Base-by-base conservation (phyloP, 2,329 filamentous ascomycete species). In the Fulvia fulva region DNA sequence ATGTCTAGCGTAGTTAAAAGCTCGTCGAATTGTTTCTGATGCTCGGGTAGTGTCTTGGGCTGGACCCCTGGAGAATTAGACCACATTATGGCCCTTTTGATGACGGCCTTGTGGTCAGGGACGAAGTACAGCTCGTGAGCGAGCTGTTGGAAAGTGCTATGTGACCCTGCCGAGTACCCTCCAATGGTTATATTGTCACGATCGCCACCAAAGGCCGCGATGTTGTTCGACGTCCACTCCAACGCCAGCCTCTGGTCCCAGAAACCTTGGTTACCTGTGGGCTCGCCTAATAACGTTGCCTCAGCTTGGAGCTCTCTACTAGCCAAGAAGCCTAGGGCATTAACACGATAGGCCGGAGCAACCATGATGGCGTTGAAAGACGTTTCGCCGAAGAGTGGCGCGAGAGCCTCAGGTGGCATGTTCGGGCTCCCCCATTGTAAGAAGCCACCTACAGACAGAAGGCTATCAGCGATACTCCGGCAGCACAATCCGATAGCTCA, bases 101-200 rank as follows among this genome's bases (percentile, higher is more conserved):
- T 76, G 44, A 84, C 72, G 0, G 75, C 68, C 47, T 80, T 75
- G 3, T 74, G 67, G 9, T 74, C 72, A 0, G 80, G 75, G 8
- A 73, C 69, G 19, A 79, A 74, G 53, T 76, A 77, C 8, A 84
- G 73, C 63, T 85, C 83, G 62, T 84, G 81, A 9, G 81, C 77
- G 2, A 85, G 69, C 68, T 85, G 83, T 55, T 84, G 78, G 64
- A 84, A 85, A 1, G 78, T 76, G 2, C 80, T 82, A 64, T 84
- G 80, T 2, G 80, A 75, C 1, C 82, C 81, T 1, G 83, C 83
- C 3, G 80, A 83, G 63, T 85, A 84, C 2, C 81, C 81, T 2
- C 73, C 77, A 19, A 83, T 71, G 0, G 81, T 83, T 56, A 84
- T 80, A 56, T 80, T 79, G 2, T 71, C 68, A 0, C 74, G 65